Conservation (phyloP, 257 asterid genomes). For the Asclepias syriaca region DNA sequence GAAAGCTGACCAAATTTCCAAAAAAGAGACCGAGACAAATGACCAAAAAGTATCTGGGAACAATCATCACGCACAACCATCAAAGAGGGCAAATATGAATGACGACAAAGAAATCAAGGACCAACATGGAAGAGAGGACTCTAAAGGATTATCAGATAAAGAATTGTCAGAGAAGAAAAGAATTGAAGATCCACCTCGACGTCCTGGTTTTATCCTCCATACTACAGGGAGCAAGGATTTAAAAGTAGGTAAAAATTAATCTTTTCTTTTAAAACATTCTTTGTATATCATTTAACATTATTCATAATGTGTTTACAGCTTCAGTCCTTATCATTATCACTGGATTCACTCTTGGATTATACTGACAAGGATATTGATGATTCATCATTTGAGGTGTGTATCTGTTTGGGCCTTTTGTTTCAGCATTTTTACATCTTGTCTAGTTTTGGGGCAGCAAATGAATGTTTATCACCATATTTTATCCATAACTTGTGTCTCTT, state of each 20-base stretch:
- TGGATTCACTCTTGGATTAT: constrained; percentile 93
- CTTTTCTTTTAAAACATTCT: constrained; percentile 8
- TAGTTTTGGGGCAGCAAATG: background rate
- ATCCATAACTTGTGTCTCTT: constrained; percentile 6
- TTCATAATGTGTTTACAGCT: constrained; percentile 39
- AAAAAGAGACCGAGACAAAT: constrained; percentile 28
- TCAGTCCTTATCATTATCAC: constrained; percentile 75
- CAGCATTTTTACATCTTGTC: background rate
- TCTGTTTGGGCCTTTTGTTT: background rate
- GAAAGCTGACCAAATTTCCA: constrained; percentile 34
- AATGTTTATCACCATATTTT: background rate
- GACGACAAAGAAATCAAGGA: constrained; percentile 45
- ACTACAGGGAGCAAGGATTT: constrained; percentile 63
- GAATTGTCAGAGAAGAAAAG: constrained; percentile 48
- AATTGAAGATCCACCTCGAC: constrained; percentile 71
- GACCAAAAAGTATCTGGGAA: constrained; percentile 31
- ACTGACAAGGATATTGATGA: constrained; percentile 74
- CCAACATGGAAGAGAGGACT: constrained; percentile 32
- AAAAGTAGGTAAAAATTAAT: constrained; percentile 48
- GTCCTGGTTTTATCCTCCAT: constrained; percentile 83
- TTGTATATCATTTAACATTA: constrained; percentile 9
- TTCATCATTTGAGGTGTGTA: constrained; percentile 75
- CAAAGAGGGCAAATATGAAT: constrained; percentile 37
- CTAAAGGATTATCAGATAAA: constrained; percentile 39
- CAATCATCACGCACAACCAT: constrained; percentile 32